phyloP scores from a whole-genome alignment of 495 filamentous ascomycete species.

The Hyaloscypha bicolor region DNA sequence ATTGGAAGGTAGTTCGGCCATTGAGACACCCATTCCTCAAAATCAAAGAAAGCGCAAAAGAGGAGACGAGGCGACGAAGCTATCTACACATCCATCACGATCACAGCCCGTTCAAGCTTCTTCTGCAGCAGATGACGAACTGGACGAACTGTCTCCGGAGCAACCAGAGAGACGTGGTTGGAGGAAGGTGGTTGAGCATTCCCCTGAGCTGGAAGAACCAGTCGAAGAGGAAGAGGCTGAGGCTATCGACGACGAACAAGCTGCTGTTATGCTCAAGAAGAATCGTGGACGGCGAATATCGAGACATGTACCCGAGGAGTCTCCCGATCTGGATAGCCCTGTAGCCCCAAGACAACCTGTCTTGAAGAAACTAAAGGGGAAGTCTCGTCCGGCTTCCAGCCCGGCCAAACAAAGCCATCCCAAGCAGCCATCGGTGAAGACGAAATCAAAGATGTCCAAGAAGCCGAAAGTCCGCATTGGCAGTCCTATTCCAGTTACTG shows the following conservation, averaged over 20 bases:
- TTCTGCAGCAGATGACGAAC: conserved; percentile 3
- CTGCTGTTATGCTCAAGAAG: conserved; percentile 22
- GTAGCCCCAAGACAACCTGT: background rate
- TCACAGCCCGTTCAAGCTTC: no score
- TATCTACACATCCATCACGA: background rate
- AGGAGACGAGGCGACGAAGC: background rate
- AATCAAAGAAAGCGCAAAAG: conserved; percentile 25
- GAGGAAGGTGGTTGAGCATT: background rate
- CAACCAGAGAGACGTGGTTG: conserved; percentile 22
- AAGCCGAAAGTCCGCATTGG: conserved; percentile 14
- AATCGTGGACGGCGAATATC: conserved; percentile 21
- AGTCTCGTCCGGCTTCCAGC: conserved; percentile 3
- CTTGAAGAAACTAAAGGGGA: conserved; percentile 12
- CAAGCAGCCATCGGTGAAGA: conserved; percentile 14
- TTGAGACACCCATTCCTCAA: conserved; percentile 11
- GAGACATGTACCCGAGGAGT: conserved; percentile 7
- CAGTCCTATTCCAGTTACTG: conserved; percentile 32
- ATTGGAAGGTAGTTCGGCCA: conserved; percentile 2
- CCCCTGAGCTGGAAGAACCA: background rate
- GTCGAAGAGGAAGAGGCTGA: conserved; percentile 25
- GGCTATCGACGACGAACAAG: conserved; percentile 27
- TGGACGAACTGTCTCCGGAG: conserved; percentile 34
- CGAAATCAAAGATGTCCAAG: conserved; percentile 6
- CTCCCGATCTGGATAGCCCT: conserved; percentile 17
- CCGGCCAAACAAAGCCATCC: conserved; percentile 29